A percentile compares a stretch with the other conserved stretches of the same genome.
phyloP scores from a whole-genome alignment of 768 basidiomycete genomes.

The Omphalotus guepiniiformis region DNA sequence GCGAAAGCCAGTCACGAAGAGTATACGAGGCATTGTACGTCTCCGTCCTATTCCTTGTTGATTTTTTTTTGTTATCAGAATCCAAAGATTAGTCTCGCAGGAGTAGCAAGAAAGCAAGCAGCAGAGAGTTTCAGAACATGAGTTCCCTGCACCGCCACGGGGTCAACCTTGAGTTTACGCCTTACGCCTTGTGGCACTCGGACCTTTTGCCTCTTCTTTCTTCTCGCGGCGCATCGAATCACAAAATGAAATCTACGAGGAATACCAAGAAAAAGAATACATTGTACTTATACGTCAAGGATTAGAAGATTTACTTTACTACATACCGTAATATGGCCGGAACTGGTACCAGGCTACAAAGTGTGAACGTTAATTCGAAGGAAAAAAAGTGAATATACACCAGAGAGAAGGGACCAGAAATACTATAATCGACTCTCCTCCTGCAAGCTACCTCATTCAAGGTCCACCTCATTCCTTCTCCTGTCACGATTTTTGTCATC shows the following conservation, averaged over 20 bases:
- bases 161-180: background rate
- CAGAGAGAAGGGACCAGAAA: background rate
- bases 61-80: background rate
- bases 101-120: background rate
- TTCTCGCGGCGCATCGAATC: no score
- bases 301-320: no score
- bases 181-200: no score
- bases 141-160: background rate
- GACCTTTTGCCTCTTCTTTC: no score
- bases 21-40: conserved; percentile 64
- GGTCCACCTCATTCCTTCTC: background rate
- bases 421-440: background rate
- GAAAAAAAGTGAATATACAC: background rate
- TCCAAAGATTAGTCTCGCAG: no score
- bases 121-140: background rate
- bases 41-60: no score
- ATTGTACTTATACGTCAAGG: no score
- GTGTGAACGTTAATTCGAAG: background rate
- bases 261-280: no score
- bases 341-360: background rate
- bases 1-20: conserved; percentile 85
- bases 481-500: background rate
- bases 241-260: no score
- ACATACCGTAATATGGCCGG: no score
- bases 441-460: background rate